Evolutionary conservation across 176 grass and related monocot species (phyloP).

Genomic region (Aegilops umbellulata): DNA sequence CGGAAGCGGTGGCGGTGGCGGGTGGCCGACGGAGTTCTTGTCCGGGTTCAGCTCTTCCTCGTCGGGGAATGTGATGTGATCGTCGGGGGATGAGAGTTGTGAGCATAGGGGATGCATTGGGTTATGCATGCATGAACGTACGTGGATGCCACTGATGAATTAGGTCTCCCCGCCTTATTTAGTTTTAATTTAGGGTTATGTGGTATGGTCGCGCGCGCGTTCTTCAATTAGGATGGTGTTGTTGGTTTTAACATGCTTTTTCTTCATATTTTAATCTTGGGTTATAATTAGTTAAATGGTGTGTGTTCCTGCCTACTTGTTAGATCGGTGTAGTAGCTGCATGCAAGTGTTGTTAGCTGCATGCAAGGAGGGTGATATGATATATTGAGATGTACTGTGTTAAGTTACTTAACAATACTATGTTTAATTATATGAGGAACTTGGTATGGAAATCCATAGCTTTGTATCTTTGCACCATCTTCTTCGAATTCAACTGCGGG

Average conservation of each 20-base stretch:
- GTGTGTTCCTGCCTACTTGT: slow-evolving; percentile 6
- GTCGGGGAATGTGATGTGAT: slow-evolving; percentile 80
- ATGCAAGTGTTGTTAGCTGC: slow-evolving; percentile 27
- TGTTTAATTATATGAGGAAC: slow-evolving; percentile 54
- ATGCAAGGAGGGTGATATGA: slow-evolving; percentile 41
- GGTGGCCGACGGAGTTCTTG: slow-evolving; percentile 72
- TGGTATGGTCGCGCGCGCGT: neutral
- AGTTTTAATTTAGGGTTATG: slow-evolving; percentile 33
- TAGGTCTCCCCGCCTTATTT: slow-evolving; percentile 20
- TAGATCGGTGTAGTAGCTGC: slow-evolving; percentile 33
- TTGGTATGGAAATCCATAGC: slow-evolving; percentile 7
- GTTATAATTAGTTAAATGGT: slow-evolving; percentile 24
- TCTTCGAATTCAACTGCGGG: neutral
- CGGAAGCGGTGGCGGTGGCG: slow-evolving; percentile 21
- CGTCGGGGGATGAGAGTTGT: slow-evolving; percentile 63
- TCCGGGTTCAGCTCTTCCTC: slow-evolving; percentile 80
- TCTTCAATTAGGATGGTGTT: slow-evolving; percentile 34
- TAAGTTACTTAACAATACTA: slow-evolving; percentile 53
- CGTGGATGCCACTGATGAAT: neutral
- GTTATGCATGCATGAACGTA: neutral
- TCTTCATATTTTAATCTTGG: neutral
- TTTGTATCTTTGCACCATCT: neutral
- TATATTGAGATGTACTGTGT: slow-evolving; percentile 10
- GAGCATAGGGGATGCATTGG: slow-evolving; percentile 14
- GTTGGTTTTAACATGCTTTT: slow-evolving; percentile 24